Percentiles rank a stretch among this genome's conserved stretches.
These are phyloP conservation scores for Cryoendolithus antarcticus DNA, from an alignment of 2,329 filamentous ascomycete species.

Conservation along the genomic window DNA sequence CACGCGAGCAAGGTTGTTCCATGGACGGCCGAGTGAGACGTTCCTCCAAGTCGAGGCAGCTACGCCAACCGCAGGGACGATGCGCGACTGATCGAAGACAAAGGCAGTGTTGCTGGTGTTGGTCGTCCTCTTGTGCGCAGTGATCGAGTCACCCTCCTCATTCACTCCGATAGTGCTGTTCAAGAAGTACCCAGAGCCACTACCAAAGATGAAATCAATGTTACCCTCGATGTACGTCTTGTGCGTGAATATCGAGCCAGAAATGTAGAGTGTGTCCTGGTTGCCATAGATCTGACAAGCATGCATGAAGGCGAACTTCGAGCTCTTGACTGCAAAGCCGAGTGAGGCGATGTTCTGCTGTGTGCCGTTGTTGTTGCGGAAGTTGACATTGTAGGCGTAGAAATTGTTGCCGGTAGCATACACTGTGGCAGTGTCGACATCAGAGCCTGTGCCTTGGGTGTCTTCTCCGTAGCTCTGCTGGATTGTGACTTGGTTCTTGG, in stretches of 20 bases:
- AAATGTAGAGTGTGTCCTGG: constrained; percentile 28
- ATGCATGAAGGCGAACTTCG: constrained; percentile 29
- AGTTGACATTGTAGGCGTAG: constrained; percentile 29
- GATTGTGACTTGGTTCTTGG: constrained; percentile 26
- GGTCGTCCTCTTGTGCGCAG: constrained; percentile 28
- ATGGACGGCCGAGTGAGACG: constrained; percentile 13
- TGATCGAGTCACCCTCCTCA: constrained; percentile 25
- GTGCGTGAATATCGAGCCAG: constrained; percentile 28
- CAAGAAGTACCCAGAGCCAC: constrained; percentile 34
- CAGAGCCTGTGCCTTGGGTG: constrained; percentile 24
- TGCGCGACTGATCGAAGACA: constrained; percentile 26
- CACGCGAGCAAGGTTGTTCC: constrained; percentile 14
- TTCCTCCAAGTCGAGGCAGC: constrained; percentile 17
- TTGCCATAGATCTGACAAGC: constrained; percentile 27
- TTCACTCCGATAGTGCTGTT: constrained; percentile 26
- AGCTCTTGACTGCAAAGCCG: constrained; percentile 30
- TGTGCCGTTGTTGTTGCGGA: constrained; percentile 27
- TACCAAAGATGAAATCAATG: constrained; percentile 33
- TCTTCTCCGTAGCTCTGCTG: constrained; percentile 25
- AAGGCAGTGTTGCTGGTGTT: constrained; percentile 27
- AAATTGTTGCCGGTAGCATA: constrained; percentile 30
- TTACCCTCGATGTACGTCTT: constrained; percentile 30
- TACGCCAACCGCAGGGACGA: constrained; percentile 20
- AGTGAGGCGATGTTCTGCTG: constrained; percentile 27
- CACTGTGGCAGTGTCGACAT: constrained; percentile 29